Evolutionary conservation across 2,329 filamentous ascomycete species (phyloP), one percentile per base, ranked within the genome.

Genomic region (Clonostachys byssicola): DNA sequence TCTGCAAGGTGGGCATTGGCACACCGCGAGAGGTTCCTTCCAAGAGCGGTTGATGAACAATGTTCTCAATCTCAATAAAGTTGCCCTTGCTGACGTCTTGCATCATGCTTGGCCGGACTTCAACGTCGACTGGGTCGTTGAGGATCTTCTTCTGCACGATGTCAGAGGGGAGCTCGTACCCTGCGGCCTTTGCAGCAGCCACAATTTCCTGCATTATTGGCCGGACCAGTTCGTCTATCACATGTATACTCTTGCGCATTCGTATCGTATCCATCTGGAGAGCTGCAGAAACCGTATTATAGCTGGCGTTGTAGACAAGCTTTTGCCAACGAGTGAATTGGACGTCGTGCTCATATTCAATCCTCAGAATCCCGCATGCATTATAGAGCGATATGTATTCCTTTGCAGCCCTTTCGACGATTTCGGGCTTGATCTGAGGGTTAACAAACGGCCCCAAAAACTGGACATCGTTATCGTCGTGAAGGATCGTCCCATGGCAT

Each of bases 161-260:
- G 7, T 68, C 70, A n/a, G 3, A 4, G 0, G 64, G 66, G 6
- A 81, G 57, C 0, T 41, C 56, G 5, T 71, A 60, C 0, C 76
- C 75, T 5, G 54, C 59, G 9, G 68, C 72, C 35, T 55, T 58
- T 5, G 74, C 77, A 20, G 71, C 72, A 1, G 70, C 67, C 5
- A 67, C 58, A 23, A 81, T 74, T 58, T 81, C 78, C 13, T 57
- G 50, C 77, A 83, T 83, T 0, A 73, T 72, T 5, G 78, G 79
- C 16, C 60, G 53, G 4, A 83, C 67, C 34, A 83, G 54, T 4
- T 67, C 67, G 14, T 75, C 68, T 6, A 80, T 58, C 2, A 66
- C 63, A 33, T 66, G 66, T 13, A 66, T 62, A 13, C 67, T 66
- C 38, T 78, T 62, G 20, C 74, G 67, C 43, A 83, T 68, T 12